These are phyloP conservation scores for Diplogelasinospora grovesii DNA, from an alignment of 495 filamentous ascomycete genomes.

Conservation along the genomic window DNA sequence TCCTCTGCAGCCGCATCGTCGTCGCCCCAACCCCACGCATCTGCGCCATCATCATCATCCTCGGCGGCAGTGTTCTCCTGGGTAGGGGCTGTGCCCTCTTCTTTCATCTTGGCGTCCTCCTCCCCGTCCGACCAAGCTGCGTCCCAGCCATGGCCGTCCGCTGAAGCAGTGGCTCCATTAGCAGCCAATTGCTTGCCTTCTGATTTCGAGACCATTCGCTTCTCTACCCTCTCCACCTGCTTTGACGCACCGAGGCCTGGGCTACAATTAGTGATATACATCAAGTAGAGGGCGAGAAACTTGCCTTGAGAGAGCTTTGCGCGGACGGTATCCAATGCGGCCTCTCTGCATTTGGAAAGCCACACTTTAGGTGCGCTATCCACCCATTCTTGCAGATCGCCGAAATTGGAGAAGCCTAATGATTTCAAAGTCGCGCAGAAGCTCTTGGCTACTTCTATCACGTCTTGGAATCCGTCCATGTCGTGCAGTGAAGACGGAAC, in stretches of 20 bases:
- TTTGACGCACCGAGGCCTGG: slow-evolving; percentile 50
- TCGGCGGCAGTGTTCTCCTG: slow-evolving; percentile 17
- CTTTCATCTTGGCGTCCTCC: slow-evolving; percentile 25
- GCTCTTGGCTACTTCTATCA: slow-evolving; percentile 50
- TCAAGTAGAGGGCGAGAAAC: not conserved
- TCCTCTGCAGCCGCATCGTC: slow-evolving; percentile 36
- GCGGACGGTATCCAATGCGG: slow-evolving; percentile 65
- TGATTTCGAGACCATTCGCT: slow-evolving; percentile 60
- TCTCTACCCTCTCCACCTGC: slow-evolving; percentile 77
- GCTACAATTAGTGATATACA: too few species aligned
- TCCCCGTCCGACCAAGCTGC: slow-evolving; percentile 60
- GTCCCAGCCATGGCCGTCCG: slow-evolving; percentile 65
- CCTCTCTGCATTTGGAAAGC: slow-evolving; percentile 77
- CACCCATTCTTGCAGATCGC: slow-evolving; percentile 71
- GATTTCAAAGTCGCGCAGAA: slow-evolving; percentile 58
- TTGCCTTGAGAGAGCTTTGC: slow-evolving; percentile 51
- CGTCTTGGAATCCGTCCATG: slow-evolving; percentile 60
- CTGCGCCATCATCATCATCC: slow-evolving; percentile 45
- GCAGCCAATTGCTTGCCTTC: slow-evolving; percentile 56
- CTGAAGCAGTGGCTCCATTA: slow-evolving; percentile 39
- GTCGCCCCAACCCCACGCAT: slow-evolving; percentile 57
- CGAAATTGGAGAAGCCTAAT: slow-evolving; percentile 60
- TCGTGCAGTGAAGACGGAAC: slow-evolving; percentile 67
- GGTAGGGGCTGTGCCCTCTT: too few species aligned
- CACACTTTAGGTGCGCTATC: slow-evolving; percentile 72